Base-by-base conservation (phyloP, 805 yeast genomes). In the Teunomyces kruisii region DNA sequence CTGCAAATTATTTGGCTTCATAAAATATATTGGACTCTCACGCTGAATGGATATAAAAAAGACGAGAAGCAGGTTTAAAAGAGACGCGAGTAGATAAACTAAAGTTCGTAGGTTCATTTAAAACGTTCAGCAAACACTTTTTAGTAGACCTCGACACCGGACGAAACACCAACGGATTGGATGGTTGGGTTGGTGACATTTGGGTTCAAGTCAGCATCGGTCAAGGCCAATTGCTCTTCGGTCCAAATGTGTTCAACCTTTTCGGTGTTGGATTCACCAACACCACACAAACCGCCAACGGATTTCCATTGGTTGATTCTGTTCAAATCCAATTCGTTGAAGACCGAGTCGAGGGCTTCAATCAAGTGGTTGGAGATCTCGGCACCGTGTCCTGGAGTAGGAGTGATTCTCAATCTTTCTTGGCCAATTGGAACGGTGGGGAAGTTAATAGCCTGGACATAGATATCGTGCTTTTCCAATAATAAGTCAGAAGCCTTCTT, bases 381-480 rank as follows among this genome's bases (percentile, higher is more conserved):
- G 47, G 81, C 76, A 14, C 82, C 79, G 65, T 94, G 99, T 44
- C 97, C 97, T 30, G 99, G 99, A 33, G 99, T 91, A 45, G 99
- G 98, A n/a, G 99, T 94, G 62, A 94, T 83, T 71, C 99, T 84
- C 59, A 94, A 80, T 65, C 99, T 84, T 73, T 94, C 99, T 53
- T 90, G 85, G 49, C 99, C 99, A 55, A 86, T 83, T 14, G 97
- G 85, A 49, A 94, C 99, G 17, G 99, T 94, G 49, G 99, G 99
- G 82, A 86, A 94, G 74, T 94, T 94, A 66, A 94, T 94, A 39
- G 98, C 97, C 73, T 94, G 99, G 38, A 95, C 99, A 61, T 94
- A 94, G 64, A 94, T 91, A 53, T 80, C 78, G 70, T 90, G 86
- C 57, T 86, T 82, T 52, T 85, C 79, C 75, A 94, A 81, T 61